phyloP scores from a whole-genome alignment of 139 green algal species.

The Spirogloea muscicola region DNA sequence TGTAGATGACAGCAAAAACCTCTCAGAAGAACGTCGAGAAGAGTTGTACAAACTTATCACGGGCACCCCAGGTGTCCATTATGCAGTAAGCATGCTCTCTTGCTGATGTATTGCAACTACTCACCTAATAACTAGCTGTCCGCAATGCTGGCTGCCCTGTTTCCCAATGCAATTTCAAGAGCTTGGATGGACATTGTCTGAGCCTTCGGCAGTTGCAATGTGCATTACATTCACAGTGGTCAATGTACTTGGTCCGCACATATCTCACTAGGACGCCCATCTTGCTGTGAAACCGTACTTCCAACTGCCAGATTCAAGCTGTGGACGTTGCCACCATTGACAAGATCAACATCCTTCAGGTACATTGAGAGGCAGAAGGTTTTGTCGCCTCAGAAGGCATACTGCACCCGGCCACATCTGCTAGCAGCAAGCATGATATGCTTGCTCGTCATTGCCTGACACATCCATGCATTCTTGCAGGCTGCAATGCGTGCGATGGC shows the following conservation, averaged over 20 bases:
- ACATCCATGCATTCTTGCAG: conserved; percentile 14
- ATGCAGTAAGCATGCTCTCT: conserved; percentile 6
- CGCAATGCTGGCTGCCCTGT: neutral
- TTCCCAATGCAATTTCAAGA: no score
- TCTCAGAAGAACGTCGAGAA: conserved; percentile 68
- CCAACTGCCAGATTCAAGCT: conserved; percentile 54
- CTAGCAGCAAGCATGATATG: neutral
- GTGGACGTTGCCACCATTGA: conserved; percentile 73
- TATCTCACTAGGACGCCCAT: no score
- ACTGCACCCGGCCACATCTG: neutral
- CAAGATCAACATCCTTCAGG: conserved; percentile 85
- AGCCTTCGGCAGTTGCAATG: no score
- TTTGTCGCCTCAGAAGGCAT: neutral
- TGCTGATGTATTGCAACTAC: conserved; percentile 1
- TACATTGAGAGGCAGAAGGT: neutral
- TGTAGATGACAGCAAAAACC: conserved; percentile 69
- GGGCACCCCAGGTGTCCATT: neutral
- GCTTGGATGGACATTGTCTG: no score
- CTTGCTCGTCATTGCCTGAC: neutral
- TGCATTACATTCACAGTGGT: no score
- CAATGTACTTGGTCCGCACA: no score
- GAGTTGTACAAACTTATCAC: conserved; percentile 51
- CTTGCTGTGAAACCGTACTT: no score
- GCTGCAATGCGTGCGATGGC: conserved; percentile 49
- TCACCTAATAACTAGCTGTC: neutral